These are phyloP conservation scores for Pythium periplocum DNA, from an alignment of 352 stramenopile species.

Conservation along the genomic window DNA sequence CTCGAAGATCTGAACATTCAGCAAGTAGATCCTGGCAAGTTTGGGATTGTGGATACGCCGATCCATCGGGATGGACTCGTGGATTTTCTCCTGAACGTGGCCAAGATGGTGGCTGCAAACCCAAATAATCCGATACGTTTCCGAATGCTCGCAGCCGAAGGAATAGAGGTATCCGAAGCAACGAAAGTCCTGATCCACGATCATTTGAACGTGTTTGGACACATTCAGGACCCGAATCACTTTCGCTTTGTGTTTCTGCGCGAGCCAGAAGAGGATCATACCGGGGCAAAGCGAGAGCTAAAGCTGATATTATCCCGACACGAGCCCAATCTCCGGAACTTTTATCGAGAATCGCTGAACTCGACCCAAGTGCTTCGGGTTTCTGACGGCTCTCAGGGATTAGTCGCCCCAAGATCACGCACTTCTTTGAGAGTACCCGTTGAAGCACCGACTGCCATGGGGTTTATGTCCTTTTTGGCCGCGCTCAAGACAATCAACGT, in stretches of 20 bases:
- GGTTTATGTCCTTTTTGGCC: conserved; percentile 10
- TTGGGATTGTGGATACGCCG: conserved; percentile 38
- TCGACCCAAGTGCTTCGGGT: too few relatives aligned
- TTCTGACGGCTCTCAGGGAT: too few relatives aligned
- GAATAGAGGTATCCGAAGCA: conserved; percentile 53
- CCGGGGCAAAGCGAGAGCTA: background rate
- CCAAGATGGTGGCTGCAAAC: conserved; percentile 42
- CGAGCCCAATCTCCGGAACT: background rate
- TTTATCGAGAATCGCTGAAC: too few relatives aligned
- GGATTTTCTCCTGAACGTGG: conserved; percentile 39
- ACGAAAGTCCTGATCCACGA: conserved; percentile 43
- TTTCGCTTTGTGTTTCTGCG: conserved; percentile 53
- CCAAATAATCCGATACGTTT: conserved; percentile 25
- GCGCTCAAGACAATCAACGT: conserved; percentile 4
- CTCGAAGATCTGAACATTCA: conserved; percentile 59
- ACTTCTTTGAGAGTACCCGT: too few relatives aligned
- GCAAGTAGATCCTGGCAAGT: conserved; percentile 37
- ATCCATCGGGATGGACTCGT: conserved; percentile 44
- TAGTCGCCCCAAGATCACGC: too few relatives aligned
- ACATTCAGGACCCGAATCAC: conserved; percentile 57
- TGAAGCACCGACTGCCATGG: conserved; percentile 8
- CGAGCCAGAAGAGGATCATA: conserved; percentile 3
- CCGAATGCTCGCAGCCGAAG: conserved; percentile 38
- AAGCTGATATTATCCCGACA: background rate
- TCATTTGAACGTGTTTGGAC: conserved; percentile 49